Base-by-base conservation (phyloP, 2,329 filamentous ascomycete genomes). In the Ceratocystis destructans region DNA sequence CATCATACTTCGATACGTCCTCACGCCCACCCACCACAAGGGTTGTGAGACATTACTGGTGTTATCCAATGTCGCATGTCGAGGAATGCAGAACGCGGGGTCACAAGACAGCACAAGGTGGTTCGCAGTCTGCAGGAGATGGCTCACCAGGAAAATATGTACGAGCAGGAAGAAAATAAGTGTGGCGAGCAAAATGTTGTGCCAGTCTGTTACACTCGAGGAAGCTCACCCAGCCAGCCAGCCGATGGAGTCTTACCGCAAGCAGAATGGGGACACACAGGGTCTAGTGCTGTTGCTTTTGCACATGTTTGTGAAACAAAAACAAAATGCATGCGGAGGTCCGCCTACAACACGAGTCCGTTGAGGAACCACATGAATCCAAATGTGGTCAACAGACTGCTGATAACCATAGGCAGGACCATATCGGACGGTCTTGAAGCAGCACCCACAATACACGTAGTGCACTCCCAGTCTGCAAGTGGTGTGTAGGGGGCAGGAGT, bases 341-440 rank as follows among this genome's bases (percentile, higher is more conserved):
- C 48, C 48, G 48, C 28, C 61, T 77, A 72, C 45, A 76, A 71
- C 7, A 74, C 76, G 10, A 83, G 72, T 1, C 83, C 83, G 28
- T 77, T 77, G 46, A 85, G 82, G 70, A 86, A 86, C 83, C 83
- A 86, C 37, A 83, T 85, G 70, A 87, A 86, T 72, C 81, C 83
- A 37, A 82, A 69, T 3, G 86, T 75, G 1, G 83, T 86, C 55
- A 84, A 72, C 41, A 80, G 62, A 70, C 79, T 79, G 80, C 78
- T 76, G 28, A 79, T 65, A 45, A 68, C 65, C 66, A 68, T 68
- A 12, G 66, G 66, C 25, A 68, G 37, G 3, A 66, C 50, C 5
- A 65, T 20, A 31, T 59, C 61, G 22, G 20, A 57, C 25, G 33
- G 20, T 25, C 41, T 62, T 48, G 62, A 46, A 37, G 64, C 62